A percentile compares a stretch with the other conserved stretches of the same genome.
Evolutionary conservation across 371 early-diverging fungal species (phyloP).

Genomic region (Mortierella sp.): DNA sequence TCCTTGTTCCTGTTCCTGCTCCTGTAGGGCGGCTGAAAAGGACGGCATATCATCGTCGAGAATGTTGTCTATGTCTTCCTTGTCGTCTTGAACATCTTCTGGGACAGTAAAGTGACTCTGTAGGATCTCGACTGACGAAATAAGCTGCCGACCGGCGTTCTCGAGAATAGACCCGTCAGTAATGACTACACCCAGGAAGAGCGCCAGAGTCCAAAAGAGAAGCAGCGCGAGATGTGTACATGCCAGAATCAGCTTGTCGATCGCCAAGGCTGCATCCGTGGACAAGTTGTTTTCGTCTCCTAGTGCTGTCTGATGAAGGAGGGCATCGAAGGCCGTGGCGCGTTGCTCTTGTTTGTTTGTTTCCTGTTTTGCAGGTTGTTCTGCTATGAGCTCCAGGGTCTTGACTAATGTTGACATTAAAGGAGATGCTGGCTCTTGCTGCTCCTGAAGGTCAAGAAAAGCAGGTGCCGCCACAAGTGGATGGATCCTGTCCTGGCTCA

Average conservation of each 20-base stretch:
- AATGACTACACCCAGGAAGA: neutral
- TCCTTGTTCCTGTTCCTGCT: neutral
- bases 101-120: neutral
- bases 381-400: neutral
- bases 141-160: neutral
- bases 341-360: neutral
- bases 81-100: no score
- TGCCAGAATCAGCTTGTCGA: slow-evolving; percentile 3
- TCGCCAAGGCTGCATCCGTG: neutral
- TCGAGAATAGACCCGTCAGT: neutral
- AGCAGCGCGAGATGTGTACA: neutral
- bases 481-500: neutral
- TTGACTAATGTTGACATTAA: neutral
- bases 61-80: no score
- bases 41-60: no score
- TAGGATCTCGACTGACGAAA: neutral
- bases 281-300: neutral
- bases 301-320: neutral
- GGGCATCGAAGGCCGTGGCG: neutral
- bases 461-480: neutral
- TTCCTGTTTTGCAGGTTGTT: neutral
- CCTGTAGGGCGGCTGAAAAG: neutral
- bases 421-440: neutral
- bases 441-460: neutral
- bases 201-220: neutral